phyloP scores from a whole-genome alignment of 805 yeast genomes.

The Komagataella kurtzmanii region DNA sequence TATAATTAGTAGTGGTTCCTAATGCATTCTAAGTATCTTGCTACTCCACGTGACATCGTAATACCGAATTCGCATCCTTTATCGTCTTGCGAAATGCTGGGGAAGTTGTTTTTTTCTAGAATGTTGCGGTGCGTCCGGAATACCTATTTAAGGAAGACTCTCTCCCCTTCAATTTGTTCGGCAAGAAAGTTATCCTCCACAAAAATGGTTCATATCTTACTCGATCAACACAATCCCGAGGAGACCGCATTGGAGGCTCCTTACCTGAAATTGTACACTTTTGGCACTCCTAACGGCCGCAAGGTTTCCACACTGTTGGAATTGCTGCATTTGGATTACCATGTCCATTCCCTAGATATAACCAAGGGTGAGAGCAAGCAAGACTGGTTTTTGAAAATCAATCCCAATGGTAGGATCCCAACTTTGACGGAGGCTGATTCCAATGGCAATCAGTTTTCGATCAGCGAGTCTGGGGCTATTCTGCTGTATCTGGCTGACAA shows the following conservation, averaged over 20 bases:
- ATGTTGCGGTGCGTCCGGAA: neutral
- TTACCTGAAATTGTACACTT: conserved; percentile 26
- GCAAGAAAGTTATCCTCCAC: neutral
- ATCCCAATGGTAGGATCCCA: conserved; percentile 57
- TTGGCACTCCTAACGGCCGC: conserved; percentile 31
- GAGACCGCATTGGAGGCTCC: conserved; percentile 21
- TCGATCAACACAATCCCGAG: conserved; percentile 21
- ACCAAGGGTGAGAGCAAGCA: conserved; percentile 32
- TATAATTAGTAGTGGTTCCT: too few relatives aligned
- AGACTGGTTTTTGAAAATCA: conserved; percentile 40
- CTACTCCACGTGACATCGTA: neutral
- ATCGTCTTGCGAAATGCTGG: neutral
- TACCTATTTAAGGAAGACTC: neutral
- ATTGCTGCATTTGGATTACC: conserved; percentile 26
- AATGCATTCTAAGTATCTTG: neutral
- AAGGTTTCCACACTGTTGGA: conserved; percentile 28
- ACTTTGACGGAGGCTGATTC: conserved; percentile 26
- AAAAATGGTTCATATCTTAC: conserved; percentile 16
- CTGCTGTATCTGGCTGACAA: conserved; percentile 44
- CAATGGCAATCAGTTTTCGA: conserved; percentile 27
- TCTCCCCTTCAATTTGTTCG: neutral
- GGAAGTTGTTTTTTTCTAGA: neutral
- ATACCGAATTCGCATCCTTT: neutral
- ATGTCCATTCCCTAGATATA: conserved; percentile 27
- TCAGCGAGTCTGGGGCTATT: conserved; percentile 53